Conservation (phyloP, 2,329 filamentous ascomycete genomes). For the Penicillium sp. region DNA sequence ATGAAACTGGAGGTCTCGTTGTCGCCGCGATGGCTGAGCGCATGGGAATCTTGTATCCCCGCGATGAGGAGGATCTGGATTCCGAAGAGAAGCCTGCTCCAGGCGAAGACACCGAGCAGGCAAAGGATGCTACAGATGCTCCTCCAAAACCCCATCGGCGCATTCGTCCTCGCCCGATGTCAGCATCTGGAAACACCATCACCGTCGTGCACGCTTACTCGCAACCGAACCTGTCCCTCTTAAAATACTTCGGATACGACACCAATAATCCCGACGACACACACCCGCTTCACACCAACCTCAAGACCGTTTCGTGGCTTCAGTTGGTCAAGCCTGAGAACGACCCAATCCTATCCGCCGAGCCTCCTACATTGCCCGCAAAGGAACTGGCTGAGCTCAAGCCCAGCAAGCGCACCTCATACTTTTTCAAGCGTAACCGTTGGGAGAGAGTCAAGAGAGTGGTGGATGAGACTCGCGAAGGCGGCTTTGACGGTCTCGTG, state of each 20-base stretch:
- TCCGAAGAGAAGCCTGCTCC: constrained; percentile 11
- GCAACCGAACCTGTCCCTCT: constrained; percentile 79
- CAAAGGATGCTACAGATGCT: neutral
- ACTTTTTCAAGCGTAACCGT: constrained; percentile 81
- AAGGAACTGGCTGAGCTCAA: constrained; percentile 67
- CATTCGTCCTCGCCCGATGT: constrained; percentile 29
- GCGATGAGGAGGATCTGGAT: constrained; percentile 23
- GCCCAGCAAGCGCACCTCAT: constrained; percentile 72
- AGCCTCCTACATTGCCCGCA: constrained; percentile 56
- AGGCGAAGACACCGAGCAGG: constrained; percentile 5
- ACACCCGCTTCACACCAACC: constrained; percentile 76
- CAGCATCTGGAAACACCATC: constrained; percentile 55
- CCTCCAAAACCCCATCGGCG: constrained; percentile 24
- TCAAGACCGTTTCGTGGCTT: constrained; percentile 84
- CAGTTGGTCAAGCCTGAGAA: constrained; percentile 73
- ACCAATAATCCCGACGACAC: constrained; percentile 55
- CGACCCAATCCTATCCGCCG: constrained; percentile 67
- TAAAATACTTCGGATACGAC: constrained; percentile 88
- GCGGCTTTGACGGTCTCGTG: constrained; percentile 76
- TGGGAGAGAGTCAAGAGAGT: constrained; percentile 69
- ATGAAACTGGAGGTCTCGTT: constrained; percentile 79
- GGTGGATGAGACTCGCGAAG: constrained; percentile 67
- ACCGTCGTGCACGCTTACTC: constrained; percentile 56
- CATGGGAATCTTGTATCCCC: constrained; percentile 70
- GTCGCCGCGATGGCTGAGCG: constrained; percentile 80